phyloP scores from a whole-genome alignment of 305 asterid species.

The Plantago rigida region DNA sequence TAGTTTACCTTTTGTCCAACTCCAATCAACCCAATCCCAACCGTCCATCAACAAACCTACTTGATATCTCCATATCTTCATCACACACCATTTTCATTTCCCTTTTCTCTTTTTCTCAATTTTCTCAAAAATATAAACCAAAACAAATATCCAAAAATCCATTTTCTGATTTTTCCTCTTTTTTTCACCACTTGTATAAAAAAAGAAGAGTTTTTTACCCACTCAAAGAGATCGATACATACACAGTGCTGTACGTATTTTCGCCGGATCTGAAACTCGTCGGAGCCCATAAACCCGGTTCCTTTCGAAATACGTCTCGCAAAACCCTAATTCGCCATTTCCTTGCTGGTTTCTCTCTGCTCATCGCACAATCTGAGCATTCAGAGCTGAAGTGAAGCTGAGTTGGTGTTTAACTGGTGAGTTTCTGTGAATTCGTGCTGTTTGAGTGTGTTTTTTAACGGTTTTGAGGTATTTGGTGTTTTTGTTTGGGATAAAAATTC shows the following conservation, averaged over 20 bases:
- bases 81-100: no score
- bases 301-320: slow-evolving; percentile 18
- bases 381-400: no score
- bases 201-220: slow-evolving; percentile 18
- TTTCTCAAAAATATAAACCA: background rate
- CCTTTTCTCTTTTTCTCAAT: no score
- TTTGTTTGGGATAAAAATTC: no score
- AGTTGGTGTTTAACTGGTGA: no score
- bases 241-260: slow-evolving; percentile 31
- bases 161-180: slow-evolving; percentile 10
- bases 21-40: no score
- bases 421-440: no score
- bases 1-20: no score
- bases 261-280: slow-evolving; percentile 70
- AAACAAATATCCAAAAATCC: slow-evolving; percentile 9
- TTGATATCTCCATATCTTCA: no score
- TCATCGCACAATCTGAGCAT: background rate
- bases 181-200: slow-evolving; percentile 29
- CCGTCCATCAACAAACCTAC: no score
- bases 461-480: no score
- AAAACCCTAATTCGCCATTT: slow-evolving; percentile 42
- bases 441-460: no score
- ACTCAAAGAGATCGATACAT: slow-evolving; percentile 16
- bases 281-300: slow-evolving; percentile 60
- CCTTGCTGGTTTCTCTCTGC: slow-evolving; percentile 23